Evolutionary conservation across 306 rosid genomes (phyloP).

Genomic region (Cucurbita ficifolia): DNA sequence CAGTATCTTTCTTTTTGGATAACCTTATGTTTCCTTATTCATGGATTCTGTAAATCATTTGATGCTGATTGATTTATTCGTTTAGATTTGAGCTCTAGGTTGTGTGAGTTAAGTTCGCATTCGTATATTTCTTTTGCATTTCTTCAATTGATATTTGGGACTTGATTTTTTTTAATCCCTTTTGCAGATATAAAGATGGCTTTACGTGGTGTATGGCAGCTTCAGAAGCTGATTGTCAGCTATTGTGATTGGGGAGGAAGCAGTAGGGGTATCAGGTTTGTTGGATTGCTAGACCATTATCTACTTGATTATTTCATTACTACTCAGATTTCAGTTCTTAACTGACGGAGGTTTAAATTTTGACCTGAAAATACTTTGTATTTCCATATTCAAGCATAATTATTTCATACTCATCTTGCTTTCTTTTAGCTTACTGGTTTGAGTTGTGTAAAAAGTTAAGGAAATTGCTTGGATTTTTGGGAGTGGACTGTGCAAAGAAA

Average conservation of each 20-base stretch:
- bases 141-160: background rate
- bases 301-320: background rate
- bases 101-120: background rate
- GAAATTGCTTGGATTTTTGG: background rate
- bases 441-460: background rate
- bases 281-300: background rate
- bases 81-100: background rate
- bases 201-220: constrained; percentile 81
- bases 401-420: background rate
- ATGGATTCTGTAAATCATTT: background rate
- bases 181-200: constrained; percentile 39
- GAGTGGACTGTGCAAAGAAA: background rate
- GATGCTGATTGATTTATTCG: background rate
- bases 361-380: background rate
- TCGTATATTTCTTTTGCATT: background rate
- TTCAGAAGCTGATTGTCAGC: constrained; percentile 64
- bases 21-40: background rate
- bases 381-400: background rate
- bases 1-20: background rate
- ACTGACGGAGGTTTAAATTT: background rate
- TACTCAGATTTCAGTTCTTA: background rate
- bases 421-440: background rate
- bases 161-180: background rate
- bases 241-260: constrained; percentile 85
- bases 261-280: constrained; percentile 76